These are phyloP conservation scores for Striga hermonthica DNA, from an alignment of 305 asterid species.

Conservation along the genomic window DNA sequence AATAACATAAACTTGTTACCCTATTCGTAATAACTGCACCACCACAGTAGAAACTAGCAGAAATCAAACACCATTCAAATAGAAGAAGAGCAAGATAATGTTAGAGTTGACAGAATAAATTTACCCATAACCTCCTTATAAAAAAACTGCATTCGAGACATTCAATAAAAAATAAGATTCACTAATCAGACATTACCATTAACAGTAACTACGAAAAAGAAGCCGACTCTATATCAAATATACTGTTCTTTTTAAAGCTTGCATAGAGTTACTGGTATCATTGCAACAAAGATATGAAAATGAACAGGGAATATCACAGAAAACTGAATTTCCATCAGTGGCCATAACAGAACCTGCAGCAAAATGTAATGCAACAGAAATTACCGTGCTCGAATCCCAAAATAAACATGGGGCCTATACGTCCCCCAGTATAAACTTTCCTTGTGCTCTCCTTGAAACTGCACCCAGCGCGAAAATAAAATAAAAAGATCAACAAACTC, in stretches of 20 bases:
- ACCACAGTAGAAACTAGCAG: conserved; percentile 11
- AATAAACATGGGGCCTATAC: conserved; percentile 88
- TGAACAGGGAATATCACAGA: conserved; percentile 2
- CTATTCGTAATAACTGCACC: conserved; percentile 24
- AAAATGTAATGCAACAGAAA: conserved; percentile 5
- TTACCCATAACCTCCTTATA: not conserved
- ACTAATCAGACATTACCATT: not conserved
- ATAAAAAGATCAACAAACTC: conserved; percentile 18
- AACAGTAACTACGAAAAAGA: not conserved
- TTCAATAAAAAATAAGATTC: not conserved
- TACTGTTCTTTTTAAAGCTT: not conserved
- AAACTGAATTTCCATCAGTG: not conserved
- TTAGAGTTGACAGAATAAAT: no score
- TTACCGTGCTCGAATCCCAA: conserved; percentile 90
- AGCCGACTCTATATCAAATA: not conserved
- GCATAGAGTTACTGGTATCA: not conserved
- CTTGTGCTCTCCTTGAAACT: conserved; percentile 93
- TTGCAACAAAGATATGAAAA: not conserved
- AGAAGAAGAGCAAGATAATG: not conserved
- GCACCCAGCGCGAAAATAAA: conserved; percentile 18
- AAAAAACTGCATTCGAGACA: not conserved
- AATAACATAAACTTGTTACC: conserved; percentile 33
- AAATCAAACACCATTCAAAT: conserved; percentile 1
- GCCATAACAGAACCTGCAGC: conserved; percentile 20
- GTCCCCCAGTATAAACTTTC: conserved; percentile 99